Evolutionary conservation across 768 basidiomycete species (phyloP), one percentile per base, ranked within the genome.

Genomic region (Paxillus ammoniavirescens): DNA sequence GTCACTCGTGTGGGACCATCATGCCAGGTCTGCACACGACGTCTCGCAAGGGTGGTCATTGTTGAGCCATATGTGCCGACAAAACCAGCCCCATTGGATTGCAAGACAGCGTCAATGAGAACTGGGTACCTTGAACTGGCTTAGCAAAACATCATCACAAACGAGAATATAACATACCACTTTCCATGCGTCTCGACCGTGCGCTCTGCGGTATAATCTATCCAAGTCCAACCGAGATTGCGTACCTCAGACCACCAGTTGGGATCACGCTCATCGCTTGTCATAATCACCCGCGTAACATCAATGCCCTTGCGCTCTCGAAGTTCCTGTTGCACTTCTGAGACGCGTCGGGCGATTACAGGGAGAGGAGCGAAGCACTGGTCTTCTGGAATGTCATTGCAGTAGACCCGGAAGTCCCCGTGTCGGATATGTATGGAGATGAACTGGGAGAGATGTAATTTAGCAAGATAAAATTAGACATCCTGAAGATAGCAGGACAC

Each of bases 31-130:
- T 82, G 72, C 23, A 86, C 86, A 23, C 89, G 75, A n/a, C 83
- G 78, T 17, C 76, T 75, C 6, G 87, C 85, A 30, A 91, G 58
- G 42, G 81, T 71, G 2, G 84, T 83, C 81, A 89, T 88, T 5
- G 89, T 90, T 33, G 87, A 89, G 40, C 74, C 62, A 57, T 86
- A 79, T 2, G 87, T 89, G 8, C 87, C 89, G 13, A 91, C 80
- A 61, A 91, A 85, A 2, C 87, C 89, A 10, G 74, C 65, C 18
- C 82, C 87, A 37, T 70, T 72, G 0, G 86, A 85, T 61, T 91
- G 89, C 52, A 89, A 80, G 8, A 81, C 82, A 4, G 86, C 85
- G 61, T 90, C 88, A 47, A 90, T 77, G 47, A 91, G 69, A n/a
- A 86, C 71, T 12, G 87, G 84, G 66, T 87, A 85, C 86, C 87